phyloP scores from a whole-genome alignment of 345 rosid species.

The Eucalyptus regnans region DNA sequence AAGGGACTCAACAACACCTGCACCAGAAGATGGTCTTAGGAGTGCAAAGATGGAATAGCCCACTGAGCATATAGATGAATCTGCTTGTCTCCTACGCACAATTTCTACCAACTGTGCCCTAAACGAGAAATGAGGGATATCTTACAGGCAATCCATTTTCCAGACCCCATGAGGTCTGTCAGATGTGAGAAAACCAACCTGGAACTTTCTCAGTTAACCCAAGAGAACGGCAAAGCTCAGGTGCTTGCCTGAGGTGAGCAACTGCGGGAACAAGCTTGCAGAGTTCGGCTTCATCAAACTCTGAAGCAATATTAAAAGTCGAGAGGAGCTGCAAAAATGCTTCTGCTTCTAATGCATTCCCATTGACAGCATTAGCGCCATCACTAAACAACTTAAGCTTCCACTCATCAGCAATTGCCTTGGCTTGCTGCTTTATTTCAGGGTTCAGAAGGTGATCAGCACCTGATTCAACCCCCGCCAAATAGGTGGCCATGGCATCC shows the following conservation, averaged over 20 bases:
- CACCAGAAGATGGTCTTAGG: neutral
- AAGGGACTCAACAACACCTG: slow-evolving; percentile 39
- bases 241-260: slow-evolving; percentile 45
- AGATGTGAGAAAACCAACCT: slow-evolving; percentile 45
- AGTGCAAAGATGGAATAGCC: neutral
- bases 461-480: slow-evolving; percentile 30
- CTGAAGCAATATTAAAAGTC: slow-evolving; percentile 56
- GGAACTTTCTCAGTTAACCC: slow-evolving; percentile 53
- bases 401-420: slow-evolving; percentile 64
- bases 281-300: slow-evolving; percentile 57
- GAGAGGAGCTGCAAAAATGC: slow-evolving; percentile 62
- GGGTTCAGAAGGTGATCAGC: slow-evolving; percentile 43
- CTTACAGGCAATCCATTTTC: slow-evolving; percentile 11
- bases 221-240: slow-evolving; percentile 54
- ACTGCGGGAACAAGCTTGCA: slow-evolving; percentile 50
- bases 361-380: slow-evolving; percentile 37
- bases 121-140: neutral
- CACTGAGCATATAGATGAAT: neutral
- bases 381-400: slow-evolving; percentile 43
- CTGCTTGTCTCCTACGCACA: neutral
- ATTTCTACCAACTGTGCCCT: neutral
- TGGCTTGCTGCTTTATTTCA: slow-evolving; percentile 55
- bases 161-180: slow-evolving; percentile 23
- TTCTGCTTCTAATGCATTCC: slow-evolving; percentile 44
- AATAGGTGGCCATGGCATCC: slow-evolving; percentile 40